Conservation (phyloP, 257 asterid species). For the Capsicum pubescens region DNA sequence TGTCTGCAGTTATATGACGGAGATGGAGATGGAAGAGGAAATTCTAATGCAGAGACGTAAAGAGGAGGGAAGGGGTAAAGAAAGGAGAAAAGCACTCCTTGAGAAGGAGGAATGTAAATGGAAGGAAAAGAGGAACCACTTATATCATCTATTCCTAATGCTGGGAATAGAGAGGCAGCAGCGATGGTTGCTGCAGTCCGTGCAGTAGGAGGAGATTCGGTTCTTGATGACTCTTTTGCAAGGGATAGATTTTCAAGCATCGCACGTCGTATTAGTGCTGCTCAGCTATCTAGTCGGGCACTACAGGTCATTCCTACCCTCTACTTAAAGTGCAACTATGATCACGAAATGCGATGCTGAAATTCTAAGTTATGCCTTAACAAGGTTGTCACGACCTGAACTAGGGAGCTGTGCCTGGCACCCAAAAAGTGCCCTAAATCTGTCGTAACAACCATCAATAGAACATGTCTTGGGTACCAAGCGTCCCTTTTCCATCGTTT, state of each 20-base stretch:
- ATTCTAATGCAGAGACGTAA: slow-evolving; percentile 97
- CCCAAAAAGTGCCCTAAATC: no score
- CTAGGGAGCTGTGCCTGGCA: slow-evolving; percentile 7
- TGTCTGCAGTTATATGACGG: slow-evolving; percentile 82
- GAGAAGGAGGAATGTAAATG: no score
- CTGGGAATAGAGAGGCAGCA: slow-evolving; percentile 98
- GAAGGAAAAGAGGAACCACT: slow-evolving; percentile 98
- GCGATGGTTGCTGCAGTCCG: slow-evolving; percentile 99
- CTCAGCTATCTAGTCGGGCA: slow-evolving; percentile 95
- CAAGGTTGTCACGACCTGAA: slow-evolving; percentile 18
- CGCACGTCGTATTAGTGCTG: slow-evolving; percentile 92
- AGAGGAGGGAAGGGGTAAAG: slow-evolving; percentile 99
- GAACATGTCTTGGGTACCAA: slow-evolving; percentile 10
- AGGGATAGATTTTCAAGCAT: slow-evolving; percentile 96
- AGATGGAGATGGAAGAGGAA: slow-evolving; percentile 99
- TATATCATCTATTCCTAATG: slow-evolving; percentile 94
- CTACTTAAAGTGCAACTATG: not conserved
- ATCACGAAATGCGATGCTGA: not conserved
- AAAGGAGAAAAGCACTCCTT: no score
- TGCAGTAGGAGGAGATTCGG: slow-evolving; percentile 99
- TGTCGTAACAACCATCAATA: slow-evolving; percentile 20
- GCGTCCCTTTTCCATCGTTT: not conserved
- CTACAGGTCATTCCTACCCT: no score
- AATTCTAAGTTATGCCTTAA: slow-evolving; percentile 4
- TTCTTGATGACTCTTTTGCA: slow-evolving; percentile 92